Evolutionary conservation across 1,284 basidiomycete species (phyloP).

Genomic region (Bjerkandera adusta): DNA sequence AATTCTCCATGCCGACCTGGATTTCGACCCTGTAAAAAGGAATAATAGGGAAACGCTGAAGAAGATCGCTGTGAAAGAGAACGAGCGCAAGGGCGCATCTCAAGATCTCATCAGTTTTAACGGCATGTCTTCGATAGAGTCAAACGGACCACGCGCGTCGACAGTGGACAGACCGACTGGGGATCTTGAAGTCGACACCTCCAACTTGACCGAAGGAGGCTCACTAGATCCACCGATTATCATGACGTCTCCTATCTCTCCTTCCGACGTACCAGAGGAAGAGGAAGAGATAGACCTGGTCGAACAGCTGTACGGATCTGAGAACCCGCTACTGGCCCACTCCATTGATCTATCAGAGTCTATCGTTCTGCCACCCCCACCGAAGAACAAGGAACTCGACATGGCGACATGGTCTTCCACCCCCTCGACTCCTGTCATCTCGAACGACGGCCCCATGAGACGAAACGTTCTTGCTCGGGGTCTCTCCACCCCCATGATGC

Average conservation of each 20-base stretch:
- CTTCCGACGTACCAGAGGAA: constrained; percentile 35
- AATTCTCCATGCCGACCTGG: constrained; percentile 87
- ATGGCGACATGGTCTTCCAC: constrained; percentile 76
- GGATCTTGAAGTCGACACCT: constrained; percentile 23
- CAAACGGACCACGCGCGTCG: constrained; percentile 8
- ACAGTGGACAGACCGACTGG: constrained; percentile 23
- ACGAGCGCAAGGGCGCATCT: constrained; percentile 52
- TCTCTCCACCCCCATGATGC: constrained; percentile 4
- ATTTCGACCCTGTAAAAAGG: constrained; percentile 88
- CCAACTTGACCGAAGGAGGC: constrained; percentile 19
- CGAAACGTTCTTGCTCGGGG: constrained; percentile 7
- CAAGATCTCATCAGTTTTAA: constrained; percentile 42
- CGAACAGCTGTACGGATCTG: constrained; percentile 86
- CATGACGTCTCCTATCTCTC: constrained; percentile 16
- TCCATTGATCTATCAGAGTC: constrained; percentile 78
- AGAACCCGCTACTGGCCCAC: constrained; percentile 68
- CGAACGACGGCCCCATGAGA: constrained; percentile 15
- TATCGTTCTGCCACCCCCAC: constrained; percentile 75
- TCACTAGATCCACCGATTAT: constrained; percentile 13
- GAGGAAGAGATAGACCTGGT: constrained; percentile 93
- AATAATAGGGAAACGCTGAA: constrained; percentile 86
- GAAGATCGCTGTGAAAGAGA: constrained; percentile 79
- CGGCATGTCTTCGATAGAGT: constrained; percentile 11
- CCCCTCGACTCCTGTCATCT: constrained; percentile 41
- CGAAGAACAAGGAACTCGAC: constrained; percentile 88